Conservation (phyloP, 306 rosid genomes). For the Betula pendula region DNA sequence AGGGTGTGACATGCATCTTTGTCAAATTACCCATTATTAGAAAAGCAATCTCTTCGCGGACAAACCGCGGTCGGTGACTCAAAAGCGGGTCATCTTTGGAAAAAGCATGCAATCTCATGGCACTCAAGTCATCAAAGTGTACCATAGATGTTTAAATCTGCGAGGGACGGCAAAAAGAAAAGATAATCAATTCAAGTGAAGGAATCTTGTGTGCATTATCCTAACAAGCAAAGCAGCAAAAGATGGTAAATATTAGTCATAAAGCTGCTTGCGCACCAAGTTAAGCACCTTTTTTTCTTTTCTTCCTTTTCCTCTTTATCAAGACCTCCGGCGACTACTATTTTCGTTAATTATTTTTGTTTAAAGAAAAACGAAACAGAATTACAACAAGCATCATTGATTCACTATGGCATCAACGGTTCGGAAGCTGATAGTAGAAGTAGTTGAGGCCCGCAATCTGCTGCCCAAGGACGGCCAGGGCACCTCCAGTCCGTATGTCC, state of each 20-base stretch:
- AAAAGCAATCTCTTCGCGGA: slow-evolving; percentile 19
- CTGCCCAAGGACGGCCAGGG: slow-evolving; percentile 77
- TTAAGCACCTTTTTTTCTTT: slow-evolving; percentile 40
- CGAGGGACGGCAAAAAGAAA: slow-evolving; percentile 39
- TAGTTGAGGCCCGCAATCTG: slow-evolving; percentile 80
- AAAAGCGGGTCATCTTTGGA: slow-evolving; percentile 41
- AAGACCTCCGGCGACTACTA: slow-evolving; percentile 14
- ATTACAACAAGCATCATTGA: not conserved
- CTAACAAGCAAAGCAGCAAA: slow-evolving; percentile 37
- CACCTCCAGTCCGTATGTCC: slow-evolving; percentile 72
- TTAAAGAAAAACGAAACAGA: too few relatives aligned
- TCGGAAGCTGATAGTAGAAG: slow-evolving; percentile 68
- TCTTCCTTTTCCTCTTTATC: slow-evolving; percentile 20
- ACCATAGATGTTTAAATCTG: slow-evolving; percentile 14
- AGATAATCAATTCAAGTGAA: slow-evolving; percentile 25
- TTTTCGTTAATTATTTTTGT: not conserved
- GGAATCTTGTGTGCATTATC: slow-evolving; percentile 41
- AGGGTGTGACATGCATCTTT: slow-evolving; percentile 21
- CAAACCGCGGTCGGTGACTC: slow-evolving; percentile 44
- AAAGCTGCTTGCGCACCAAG: slow-evolving; percentile 64
- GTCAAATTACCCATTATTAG: slow-evolving; percentile 45
- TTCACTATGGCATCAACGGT: slow-evolving; percentile 33
- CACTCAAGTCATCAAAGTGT: slow-evolving; percentile 5
- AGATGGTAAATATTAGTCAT: not conserved
- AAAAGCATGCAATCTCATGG: slow-evolving; percentile 17